phyloP scores from a whole-genome alignment of 371 early-diverging fungal species.

The Entomophthora muscae region DNA sequence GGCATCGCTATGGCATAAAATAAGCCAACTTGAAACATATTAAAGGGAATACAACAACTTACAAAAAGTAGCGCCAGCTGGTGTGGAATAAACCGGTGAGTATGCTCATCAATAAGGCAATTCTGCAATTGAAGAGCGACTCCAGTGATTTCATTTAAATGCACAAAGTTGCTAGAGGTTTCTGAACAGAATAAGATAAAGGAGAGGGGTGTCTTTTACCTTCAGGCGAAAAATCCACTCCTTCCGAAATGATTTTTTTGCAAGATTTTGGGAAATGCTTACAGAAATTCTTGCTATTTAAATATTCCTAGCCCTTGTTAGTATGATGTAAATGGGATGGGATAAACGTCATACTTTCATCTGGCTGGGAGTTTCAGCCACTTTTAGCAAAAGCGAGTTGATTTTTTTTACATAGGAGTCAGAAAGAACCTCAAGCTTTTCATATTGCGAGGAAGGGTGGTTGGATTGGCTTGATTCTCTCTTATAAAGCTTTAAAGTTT shows the following conservation, averaged over 20 bases:
- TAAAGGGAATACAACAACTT: neutral
- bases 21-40: neutral
- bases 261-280: neutral
- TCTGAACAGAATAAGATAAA: neutral
- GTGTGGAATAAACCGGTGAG: neutral
- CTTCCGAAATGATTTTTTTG: neutral
- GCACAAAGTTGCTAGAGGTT: neutral
- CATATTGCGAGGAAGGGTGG: too few relatives aligned
- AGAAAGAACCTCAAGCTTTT: too few relatives aligned
- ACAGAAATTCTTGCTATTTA: neutral
- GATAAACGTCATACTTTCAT: neutral
- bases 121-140: neutral
- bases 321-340: too few relatives aligned
- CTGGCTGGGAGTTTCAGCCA: neutral
- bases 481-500: too few relatives aligned
- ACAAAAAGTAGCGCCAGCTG: neutral
- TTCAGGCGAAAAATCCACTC: neutral
- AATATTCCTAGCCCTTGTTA: neutral
- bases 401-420: neutral
- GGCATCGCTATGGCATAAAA: neutral
- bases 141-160: neutral
- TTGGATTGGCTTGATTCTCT: too few relatives aligned
- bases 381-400: neutral
- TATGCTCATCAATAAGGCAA: neutral
- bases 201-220: too few relatives aligned